phyloP scores from a whole-genome alignment of 805 yeast species.

The Blastobotrys chiropterorum region DNA sequence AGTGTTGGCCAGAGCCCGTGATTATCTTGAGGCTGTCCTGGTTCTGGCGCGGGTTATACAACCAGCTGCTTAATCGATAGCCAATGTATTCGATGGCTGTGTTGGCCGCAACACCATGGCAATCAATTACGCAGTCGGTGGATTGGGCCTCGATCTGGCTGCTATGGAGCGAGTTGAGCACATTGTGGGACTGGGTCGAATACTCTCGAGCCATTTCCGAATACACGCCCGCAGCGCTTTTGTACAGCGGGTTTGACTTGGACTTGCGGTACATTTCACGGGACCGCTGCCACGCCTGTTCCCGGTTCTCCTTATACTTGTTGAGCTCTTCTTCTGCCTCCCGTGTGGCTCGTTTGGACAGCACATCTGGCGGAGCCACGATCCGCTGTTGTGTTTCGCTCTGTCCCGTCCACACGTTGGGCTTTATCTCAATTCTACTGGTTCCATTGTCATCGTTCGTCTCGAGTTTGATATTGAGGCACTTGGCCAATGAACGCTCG shows the following conservation, averaged over 20 bases:
- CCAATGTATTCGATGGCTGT: conserved; percentile 13
- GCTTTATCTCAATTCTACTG: not conserved
- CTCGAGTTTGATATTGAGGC: conserved; percentile 2
- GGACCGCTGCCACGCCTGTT: conserved; percentile 7
- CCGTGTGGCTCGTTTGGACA: not conserved
- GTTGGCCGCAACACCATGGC: conserved; percentile 18
- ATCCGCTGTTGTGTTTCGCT: not conserved
- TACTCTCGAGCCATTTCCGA: conserved; percentile 13
- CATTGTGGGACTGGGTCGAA: not conserved
- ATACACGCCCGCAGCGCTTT: conserved; percentile 19
- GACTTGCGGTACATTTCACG: conserved; percentile 14
- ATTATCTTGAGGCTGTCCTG: conserved; percentile 14
- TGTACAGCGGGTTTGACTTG: conserved; percentile 18
- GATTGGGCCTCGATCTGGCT: conserved; percentile 8
- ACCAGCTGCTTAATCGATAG: conserved; percentile 11
- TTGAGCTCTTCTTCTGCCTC: not conserved
- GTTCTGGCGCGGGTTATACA: conserved; percentile 1
- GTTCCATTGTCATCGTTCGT: not conserved
- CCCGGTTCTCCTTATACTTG: conserved; percentile 1
- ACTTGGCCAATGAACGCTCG: conserved; percentile 10
- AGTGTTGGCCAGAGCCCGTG: conserved; percentile 22
- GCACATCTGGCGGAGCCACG: not conserved
- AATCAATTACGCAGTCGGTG: conserved; percentile 12
- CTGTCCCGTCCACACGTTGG: not conserved
- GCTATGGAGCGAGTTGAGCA: conserved; percentile 4